phyloP scores from a whole-genome alignment of 1,139 yeast genomes.

The Schwanniomyces etchellsii region DNA sequence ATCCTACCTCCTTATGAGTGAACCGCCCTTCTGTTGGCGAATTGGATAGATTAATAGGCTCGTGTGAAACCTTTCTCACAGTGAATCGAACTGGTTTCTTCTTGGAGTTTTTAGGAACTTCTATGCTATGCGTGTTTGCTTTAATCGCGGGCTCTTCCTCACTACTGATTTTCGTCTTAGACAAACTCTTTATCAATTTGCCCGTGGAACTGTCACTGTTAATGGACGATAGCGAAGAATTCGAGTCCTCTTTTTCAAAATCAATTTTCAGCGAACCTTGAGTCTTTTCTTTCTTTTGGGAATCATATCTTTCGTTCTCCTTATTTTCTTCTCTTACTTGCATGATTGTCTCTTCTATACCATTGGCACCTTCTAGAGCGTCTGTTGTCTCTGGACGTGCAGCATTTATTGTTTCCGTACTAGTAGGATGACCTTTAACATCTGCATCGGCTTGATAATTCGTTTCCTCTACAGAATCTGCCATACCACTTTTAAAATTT shows the following conservation, averaged over 20 bases:
- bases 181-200: conserved; percentile 23
- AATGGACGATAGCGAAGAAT: conserved; percentile 24
- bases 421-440: too few relatives aligned
- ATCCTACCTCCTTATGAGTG: conserved; percentile 2
- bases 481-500: too few relatives aligned
- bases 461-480: too few relatives aligned
- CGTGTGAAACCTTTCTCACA: conserved; percentile 38
- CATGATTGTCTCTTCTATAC: too few relatives aligned
- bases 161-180: conserved; percentile 11
- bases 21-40: conserved; percentile 1
- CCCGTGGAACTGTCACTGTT: conserved; percentile 27
- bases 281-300: background rate
- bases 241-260: conserved; percentile 5
- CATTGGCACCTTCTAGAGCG: too few relatives aligned
- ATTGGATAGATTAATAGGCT: conserved; percentile 16
- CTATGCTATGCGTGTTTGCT: conserved; percentile 4
- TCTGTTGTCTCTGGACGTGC: too few relatives aligned
- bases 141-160: conserved; percentile 2
- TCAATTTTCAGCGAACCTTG: background rate
- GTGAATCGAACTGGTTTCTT: conserved; percentile 36
- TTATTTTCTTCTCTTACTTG: background rate
- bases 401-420: too few relatives aligned
- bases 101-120: conserved; percentile 5
- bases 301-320: too few relatives aligned
- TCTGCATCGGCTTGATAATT: too few relatives aligned